A percentile compares a stretch with the other conserved stretches of the same genome.
Conservation (phyloP, 805 yeast species). For the Zygosaccharomyces bailii region DNA sequence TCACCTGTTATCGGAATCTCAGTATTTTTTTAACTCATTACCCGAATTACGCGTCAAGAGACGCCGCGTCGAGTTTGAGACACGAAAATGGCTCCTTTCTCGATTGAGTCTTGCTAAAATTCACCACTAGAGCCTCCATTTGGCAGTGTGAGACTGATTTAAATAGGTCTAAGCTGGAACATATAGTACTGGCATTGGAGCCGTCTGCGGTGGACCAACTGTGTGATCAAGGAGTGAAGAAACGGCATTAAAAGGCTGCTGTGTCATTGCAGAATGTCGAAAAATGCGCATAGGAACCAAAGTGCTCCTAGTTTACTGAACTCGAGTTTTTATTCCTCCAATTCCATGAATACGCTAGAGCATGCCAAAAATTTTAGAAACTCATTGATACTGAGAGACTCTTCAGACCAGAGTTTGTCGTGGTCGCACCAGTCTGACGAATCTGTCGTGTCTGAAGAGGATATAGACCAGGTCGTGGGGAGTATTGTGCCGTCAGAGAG, state of each 20-base stretch:
- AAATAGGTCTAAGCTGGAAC: neutral
- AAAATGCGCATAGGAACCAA: constrained; percentile 1
- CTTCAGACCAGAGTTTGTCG: constrained; percentile 21
- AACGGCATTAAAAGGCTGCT: neutral
- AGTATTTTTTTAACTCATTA: constrained; percentile 1
- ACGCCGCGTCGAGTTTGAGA: constrained; percentile 12
- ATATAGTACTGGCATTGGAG: neutral
- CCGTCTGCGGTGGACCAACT: neutral
- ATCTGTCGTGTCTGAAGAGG: constrained; percentile 5
- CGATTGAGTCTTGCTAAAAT: neutral
- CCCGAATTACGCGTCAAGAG: constrained; percentile 8
- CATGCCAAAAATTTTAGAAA: constrained; percentile 36
- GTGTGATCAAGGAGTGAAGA: neutral
- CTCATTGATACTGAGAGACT: constrained; percentile 31
- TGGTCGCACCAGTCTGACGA: constrained; percentile 7
- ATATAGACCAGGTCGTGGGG: neutral
- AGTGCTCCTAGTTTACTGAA: constrained; percentile 21
- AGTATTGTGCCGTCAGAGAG: neutral
- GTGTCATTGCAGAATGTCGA: neutral
- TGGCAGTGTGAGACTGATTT: neutral
- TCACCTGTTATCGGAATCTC: neutral
- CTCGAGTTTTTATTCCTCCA: constrained; percentile 32
- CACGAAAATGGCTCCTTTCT: constrained; percentile 8
- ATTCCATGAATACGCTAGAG: constrained; percentile 28
- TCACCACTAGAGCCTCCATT: neutral